A percentile compares a stretch with the other conserved stretches of the same genome.
phyloP scores from a whole-genome alignment of 306 rosid genomes.

The Abrus precatorius region DNA sequence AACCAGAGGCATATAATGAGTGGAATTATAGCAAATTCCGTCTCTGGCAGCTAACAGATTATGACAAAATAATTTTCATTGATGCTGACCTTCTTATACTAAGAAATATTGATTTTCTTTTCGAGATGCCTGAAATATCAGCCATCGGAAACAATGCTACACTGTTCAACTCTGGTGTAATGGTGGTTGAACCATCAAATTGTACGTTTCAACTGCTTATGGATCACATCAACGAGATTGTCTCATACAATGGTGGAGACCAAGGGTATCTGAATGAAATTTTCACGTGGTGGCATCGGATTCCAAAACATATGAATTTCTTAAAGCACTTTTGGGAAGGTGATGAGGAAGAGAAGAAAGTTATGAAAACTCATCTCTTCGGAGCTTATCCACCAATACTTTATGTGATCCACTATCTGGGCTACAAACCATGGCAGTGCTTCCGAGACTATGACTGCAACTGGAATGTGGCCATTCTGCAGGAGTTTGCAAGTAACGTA shows the following conservation, averaged over 20 bases:
- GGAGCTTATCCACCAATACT: conserved; percentile 83
- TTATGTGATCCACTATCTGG: conserved; percentile 86
- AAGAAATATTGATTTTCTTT: conserved; percentile 84
- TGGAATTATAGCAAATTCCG: conserved; percentile 97
- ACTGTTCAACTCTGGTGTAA: conserved; percentile 86
- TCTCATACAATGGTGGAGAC: conserved; percentile 90
- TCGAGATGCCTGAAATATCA: conserved; percentile 82
- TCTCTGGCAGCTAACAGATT: conserved; percentile 90
- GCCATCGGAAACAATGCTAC: conserved; percentile 90
- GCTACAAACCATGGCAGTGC: conserved; percentile 87
- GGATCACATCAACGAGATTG: conserved; percentile 85
- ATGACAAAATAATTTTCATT: conserved; percentile 88
- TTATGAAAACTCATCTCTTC: conserved; percentile 73
- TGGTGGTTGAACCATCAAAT: conserved; percentile 88
- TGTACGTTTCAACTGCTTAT: conserved; percentile 83
- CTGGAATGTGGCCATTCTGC: conserved; percentile 81
- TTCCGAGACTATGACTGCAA: conserved; percentile 94
- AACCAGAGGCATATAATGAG: conserved; percentile 85
- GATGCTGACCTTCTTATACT: conserved; percentile 90
- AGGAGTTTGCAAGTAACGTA: conserved; percentile 80
- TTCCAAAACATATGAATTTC: conserved; percentile 90
- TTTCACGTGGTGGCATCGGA: conserved; percentile 94
- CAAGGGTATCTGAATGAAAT: conserved; percentile 89
- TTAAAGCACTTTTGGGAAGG: conserved; percentile 96
- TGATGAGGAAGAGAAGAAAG: conserved; percentile 72